Evolutionary conservation across 306 rosid genomes (phyloP).

Genomic region (Quercus dentata): DNA sequence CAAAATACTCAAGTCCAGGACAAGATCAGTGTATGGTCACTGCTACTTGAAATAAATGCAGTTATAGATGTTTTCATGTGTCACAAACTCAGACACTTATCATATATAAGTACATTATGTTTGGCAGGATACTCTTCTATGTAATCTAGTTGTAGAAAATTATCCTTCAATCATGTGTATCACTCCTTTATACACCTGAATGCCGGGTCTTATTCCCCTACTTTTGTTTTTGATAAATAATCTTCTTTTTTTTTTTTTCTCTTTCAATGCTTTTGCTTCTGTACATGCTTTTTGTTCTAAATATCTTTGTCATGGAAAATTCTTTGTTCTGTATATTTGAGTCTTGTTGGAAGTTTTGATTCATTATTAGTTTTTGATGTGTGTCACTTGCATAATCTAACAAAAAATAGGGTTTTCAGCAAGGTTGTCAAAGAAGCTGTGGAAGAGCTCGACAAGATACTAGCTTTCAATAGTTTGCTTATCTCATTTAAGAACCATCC

Average conservation of each 20-base stretch:
- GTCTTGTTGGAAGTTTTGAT: conserved; percentile 3
- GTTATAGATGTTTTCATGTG: not conserved
- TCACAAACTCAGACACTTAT: not conserved
- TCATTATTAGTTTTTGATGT: not conserved
- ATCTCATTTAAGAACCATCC: conserved; percentile 75
- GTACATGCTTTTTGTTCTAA: conserved; percentile 12
- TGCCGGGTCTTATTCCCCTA: not conserved
- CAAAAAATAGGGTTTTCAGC: conserved; percentile 47
- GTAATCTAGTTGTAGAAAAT: not conserved
- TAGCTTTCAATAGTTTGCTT: conserved; percentile 65
- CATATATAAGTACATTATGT: not conserved
- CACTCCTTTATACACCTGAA: not conserved
- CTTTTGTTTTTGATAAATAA: not conserved
- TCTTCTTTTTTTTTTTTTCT: not conserved
- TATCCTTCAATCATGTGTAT: not conserved
- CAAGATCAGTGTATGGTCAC: conserved; percentile 71
- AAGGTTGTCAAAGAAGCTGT: conserved; percentile 56
- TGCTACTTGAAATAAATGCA: not conserved
- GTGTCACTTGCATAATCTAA: conserved; percentile 25
- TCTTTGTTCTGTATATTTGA: not conserved
- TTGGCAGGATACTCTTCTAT: not conserved
- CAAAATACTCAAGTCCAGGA: conserved; percentile 62
- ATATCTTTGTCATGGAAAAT: not conserved
- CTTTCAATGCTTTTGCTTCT: not conserved
- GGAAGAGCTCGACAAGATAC: conserved; percentile 65